phyloP scores from a whole-genome alignment of 1,284 basidiomycete genomes.

The Boletus semigastroideus region DNA sequence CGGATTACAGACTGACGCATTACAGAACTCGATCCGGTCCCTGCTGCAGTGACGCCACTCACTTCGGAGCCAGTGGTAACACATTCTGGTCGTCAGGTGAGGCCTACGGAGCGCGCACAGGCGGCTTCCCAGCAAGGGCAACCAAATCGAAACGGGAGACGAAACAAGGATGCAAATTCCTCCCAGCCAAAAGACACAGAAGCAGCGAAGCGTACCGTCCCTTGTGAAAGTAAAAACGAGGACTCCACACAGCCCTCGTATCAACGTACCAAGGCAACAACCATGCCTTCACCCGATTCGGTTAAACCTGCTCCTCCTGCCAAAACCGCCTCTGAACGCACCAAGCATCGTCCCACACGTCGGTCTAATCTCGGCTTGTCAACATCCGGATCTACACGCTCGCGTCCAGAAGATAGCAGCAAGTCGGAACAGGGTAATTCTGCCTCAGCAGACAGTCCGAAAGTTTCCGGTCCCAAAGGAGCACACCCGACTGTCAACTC shows the following conservation, averaged over 20 bases:
- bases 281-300: neutral
- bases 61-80: conserved; percentile 15
- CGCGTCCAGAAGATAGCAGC: neutral
- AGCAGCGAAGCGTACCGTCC: neutral
- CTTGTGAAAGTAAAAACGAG: neutral
- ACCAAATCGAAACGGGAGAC: neutral
- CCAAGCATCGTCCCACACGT: conserved; percentile 1
- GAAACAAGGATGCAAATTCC: conserved; percentile 3
- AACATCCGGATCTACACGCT: neutral
- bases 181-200: neutral
- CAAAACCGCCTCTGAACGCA: neutral
- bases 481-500: neutral
- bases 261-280: neutral
- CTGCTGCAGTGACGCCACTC: conserved; percentile 2
- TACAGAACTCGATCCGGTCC: conserved; percentile 17
- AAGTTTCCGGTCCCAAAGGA: neutral
- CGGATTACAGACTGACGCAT: conserved; percentile 8
- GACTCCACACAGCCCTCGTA: neutral
- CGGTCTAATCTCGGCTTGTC: conserved; percentile 17
- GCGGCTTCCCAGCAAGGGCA: conserved; percentile 3
- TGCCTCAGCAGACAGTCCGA: neutral
- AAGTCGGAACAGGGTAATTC: neutral
- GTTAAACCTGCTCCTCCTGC: neutral
- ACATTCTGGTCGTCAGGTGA: conserved; percentile 27
- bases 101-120: conserved; percentile 18